Evolutionary conservation across 176 grass and related monocot genomes (phyloP).

Genomic region (barley (Hordeum vulgare)): MorexV3_pseudomolecules_assembly NC_058523.1:315892903-315893402

Average conservation of each 20-base stretch:
- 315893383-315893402: neutral
- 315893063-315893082: constrained; percentile 15
- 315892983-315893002: constrained; percentile 75
- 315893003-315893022: constrained; percentile 82
- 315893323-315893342: neutral
- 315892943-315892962: constrained; percentile 71
- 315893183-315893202: neutral
- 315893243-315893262: constrained; percentile 97
- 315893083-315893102: neutral
- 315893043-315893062: constrained; percentile 46
- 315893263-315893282: constrained; percentile 91
- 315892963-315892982: constrained; percentile 81
- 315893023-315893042: constrained; percentile 70
- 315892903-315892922: neutral
- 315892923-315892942: constrained; percentile 73
- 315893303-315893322: constrained; percentile 13
- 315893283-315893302: constrained; percentile 11
- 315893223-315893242: constrained; percentile 73
- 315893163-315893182: neutral
- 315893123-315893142: neutral
- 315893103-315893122: neutral
- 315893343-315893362: neutral
- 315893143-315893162: neutral
- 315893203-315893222: constrained; percentile 56
- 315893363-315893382: neutral